Base-by-base conservation (phyloP, 768 basidiomycete species). In the Coprinopsis cinerea region DNA sequence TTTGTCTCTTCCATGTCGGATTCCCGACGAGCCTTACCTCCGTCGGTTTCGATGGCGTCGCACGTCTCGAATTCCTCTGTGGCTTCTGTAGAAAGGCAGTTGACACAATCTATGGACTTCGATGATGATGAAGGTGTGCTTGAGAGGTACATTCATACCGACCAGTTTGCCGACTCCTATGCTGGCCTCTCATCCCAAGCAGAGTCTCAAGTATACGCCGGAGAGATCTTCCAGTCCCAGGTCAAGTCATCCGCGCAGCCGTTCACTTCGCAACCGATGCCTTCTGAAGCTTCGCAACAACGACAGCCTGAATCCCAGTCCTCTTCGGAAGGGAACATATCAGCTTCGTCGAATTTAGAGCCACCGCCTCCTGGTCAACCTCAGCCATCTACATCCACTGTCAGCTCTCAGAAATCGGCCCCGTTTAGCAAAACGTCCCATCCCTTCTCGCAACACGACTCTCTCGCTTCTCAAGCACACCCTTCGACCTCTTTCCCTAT, bases 21-120 rank as follows among this genome's bases (percentile, higher is more conserved):
- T 30, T 7, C 5, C 39, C 25, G 24, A 18, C 26, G 17, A 37
- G 27, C 24, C 34, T 53, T 55, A 43, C 26, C 22, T 11, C 13
- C 42, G 30, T 48, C 49, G 17, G 22, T 47, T 24, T 44, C 57
- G 14, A 32, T 25, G 48, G 50, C 20, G 4, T 58, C 60, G 6
- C 51, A 56, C 50, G 32, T 42, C 20, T 64, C 70, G 23, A 39
- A 55, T 15, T 62, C 67, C 23, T 70, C 70, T 15, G 57, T 56
- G 14, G 63, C 56, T 28, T 76, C 62, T 10, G 76, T 80, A 18
- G 74, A 76, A 53, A 64, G 64, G 25, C 73, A 78, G n/a, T 64
- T 80, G 26, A 77, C 77, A 0, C 76, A 76, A 57, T 66, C 61
- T 27, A 48, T 62, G 36, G 59, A 59, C 10, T 27, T 53, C 3